Evolutionary conservation across 2,329 filamentous ascomycete genomes (phyloP).

Genomic region (Diaporthe citri): DNA sequence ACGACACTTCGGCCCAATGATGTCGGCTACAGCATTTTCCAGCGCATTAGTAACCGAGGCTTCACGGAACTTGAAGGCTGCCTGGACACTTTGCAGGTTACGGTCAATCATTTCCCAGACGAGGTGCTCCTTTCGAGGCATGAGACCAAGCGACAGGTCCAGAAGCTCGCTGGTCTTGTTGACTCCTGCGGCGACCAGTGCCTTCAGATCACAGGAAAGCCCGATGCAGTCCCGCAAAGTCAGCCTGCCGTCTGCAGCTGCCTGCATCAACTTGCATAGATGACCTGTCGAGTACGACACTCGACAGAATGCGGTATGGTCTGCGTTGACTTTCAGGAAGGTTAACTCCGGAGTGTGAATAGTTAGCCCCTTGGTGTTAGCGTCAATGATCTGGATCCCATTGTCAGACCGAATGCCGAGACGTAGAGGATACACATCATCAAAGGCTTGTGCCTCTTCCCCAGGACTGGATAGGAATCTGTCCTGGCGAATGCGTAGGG

Average conservation of each 20-base stretch:
- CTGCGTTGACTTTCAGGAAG: neutral
- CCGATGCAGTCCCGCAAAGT: neutral
- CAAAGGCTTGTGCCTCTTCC: neutral
- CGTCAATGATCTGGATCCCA: neutral
- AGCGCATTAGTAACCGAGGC: neutral
- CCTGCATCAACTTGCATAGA: neutral
- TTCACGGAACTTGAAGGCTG: neutral
- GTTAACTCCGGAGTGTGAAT: neutral
- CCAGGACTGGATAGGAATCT: neutral
- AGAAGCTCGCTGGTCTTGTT: neutral
- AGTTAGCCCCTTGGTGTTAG: neutral
- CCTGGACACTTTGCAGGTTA: neutral
- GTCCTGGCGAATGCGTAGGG: neutral
- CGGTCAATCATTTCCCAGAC: neutral
- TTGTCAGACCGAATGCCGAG: neutral
- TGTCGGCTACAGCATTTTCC: neutral
- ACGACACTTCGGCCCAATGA: neutral
- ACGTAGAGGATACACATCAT: neutral
- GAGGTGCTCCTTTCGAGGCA: neutral
- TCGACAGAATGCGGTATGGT: neutral
- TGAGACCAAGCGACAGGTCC: neutral
- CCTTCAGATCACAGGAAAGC: neutral
- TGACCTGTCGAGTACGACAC: neutral
- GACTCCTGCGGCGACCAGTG: neutral
- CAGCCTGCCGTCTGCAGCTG: neutral